Evolutionary conservation across 2,329 filamentous ascomycete genomes (phyloP).

Genomic region (Sclerotinia sclerotiorum): DNA sequence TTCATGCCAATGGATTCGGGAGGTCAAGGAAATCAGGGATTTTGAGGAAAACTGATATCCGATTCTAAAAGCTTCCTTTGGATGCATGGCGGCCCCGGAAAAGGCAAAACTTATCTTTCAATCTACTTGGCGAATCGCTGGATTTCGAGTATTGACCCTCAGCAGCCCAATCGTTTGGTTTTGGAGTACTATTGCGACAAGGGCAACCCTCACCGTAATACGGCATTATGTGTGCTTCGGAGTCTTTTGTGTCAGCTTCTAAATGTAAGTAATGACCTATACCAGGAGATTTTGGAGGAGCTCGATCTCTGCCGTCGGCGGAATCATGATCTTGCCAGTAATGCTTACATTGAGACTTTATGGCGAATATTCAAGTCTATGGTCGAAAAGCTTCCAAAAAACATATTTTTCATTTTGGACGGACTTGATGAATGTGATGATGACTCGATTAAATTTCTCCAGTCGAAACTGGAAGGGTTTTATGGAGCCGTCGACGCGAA

Average conservation of each 20-base stretch:
- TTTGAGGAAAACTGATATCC: not conserved
- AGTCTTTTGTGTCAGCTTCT: not conserved
- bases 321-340: not conserved
- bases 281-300: not conserved
- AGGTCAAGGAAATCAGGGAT: not conserved
- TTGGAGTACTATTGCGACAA: not conserved
- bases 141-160: not conserved
- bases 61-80: not conserved
- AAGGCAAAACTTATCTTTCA: not conserved
- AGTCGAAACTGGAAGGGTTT: not conserved
- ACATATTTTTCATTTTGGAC: not conserved
- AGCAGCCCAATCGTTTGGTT: not conserved
- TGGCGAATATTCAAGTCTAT: not conserved
- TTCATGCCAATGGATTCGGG: not conserved
- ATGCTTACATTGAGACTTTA: not conserved
- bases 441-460: too few relatives aligned
- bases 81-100: not conserved
- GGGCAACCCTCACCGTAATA: not conserved
- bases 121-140: not conserved
- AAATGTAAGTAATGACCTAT: not conserved
- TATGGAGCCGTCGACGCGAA: rapidly evolving
- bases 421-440: not conserved
- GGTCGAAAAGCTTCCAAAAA: not conserved
- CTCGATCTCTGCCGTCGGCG: not conserved
- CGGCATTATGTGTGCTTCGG: not conserved